Percentiles rank a stretch among this genome's conserved stretches.
phyloP scores from a whole-genome alignment of 2,329 filamentous ascomycete species.

The Ceratocystis colombiana region DNA sequence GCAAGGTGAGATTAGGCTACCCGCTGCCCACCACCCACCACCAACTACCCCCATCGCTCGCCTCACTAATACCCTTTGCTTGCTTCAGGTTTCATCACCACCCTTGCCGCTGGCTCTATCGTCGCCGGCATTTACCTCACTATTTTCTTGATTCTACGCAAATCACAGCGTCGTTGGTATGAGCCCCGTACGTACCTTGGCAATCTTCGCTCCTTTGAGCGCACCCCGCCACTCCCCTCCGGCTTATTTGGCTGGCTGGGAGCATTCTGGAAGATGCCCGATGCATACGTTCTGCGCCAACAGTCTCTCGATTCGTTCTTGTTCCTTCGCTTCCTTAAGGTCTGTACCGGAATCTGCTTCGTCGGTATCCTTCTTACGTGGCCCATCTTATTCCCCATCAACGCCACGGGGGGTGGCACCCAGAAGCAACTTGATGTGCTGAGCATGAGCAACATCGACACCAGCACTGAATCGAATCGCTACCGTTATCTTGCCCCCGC shows the following conservation, averaged over 20 bases:
- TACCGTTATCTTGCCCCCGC: slow-evolving; percentile 72
- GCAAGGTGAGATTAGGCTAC: slow-evolving; percentile 19
- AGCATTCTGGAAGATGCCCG: slow-evolving; percentile 54
- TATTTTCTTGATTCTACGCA: slow-evolving; percentile 40
- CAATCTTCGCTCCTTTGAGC: slow-evolving; percentile 41
- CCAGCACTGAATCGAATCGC: slow-evolving; percentile 40
- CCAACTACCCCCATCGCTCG: neutral
- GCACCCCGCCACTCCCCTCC: slow-evolving; percentile 45
- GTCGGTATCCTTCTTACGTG: slow-evolving; percentile 76
- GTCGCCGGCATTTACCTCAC: slow-evolving; percentile 35
- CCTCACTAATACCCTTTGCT: neutral
- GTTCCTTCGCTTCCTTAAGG: slow-evolving; percentile 70
- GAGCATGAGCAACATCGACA: slow-evolving; percentile 63
- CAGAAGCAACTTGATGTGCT: slow-evolving; percentile 63
- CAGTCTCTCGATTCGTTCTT: slow-evolving; percentile 80
- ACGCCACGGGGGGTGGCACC: slow-evolving; percentile 65
- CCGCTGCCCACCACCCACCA: neutral
- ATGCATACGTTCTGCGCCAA: slow-evolving; percentile 70
- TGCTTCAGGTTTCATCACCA: slow-evolving; percentile 34
- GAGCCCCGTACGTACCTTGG: slow-evolving; percentile 43
- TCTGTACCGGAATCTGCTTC: slow-evolving; percentile 61
- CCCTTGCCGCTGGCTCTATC: slow-evolving; percentile 43
- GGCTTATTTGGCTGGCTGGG: slow-evolving; percentile 54
- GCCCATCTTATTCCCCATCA: slow-evolving; percentile 78
- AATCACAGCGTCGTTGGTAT: slow-evolving; percentile 40